Evolutionary conservation across 2,329 filamentous ascomycete species (phyloP).

Genomic region (Aulographum hederae): DNA sequence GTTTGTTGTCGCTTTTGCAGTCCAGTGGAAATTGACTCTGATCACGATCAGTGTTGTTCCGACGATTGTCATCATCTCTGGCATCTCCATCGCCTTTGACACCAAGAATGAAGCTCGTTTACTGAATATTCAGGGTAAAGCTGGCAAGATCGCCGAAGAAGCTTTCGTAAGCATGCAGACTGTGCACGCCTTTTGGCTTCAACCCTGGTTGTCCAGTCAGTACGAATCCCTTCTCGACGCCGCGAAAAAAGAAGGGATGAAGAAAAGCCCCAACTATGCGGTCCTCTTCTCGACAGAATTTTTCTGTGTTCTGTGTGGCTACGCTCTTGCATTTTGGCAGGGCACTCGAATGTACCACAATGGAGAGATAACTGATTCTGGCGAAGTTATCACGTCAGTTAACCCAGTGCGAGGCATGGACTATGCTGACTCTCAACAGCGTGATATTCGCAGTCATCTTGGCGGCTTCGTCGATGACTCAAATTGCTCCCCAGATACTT

Average conservation of each 20-base stretch:
- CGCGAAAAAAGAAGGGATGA: constrained; percentile 23
- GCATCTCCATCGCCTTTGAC: constrained; percentile 16
- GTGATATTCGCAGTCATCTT: constrained; percentile 4
- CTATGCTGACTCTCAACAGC: not conserved
- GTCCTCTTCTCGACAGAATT: constrained; percentile 24
- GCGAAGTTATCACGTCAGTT: constrained; percentile 3
- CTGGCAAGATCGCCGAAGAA: constrained; percentile 30
- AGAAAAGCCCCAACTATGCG: constrained; percentile 21
- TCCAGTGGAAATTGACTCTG: constrained; percentile 25
- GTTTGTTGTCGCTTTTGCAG: constrained; percentile 20
- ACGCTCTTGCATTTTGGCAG: constrained; percentile 27
- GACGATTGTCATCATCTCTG: constrained; percentile 17
- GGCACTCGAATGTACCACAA: constrained; percentile 14
- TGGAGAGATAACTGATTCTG: constrained; percentile 2
- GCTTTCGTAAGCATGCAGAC: constrained; percentile 31
- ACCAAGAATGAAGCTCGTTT: constrained; percentile 17
- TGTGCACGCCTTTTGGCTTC: constrained; percentile 30
- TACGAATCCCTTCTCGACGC: constrained; percentile 24
- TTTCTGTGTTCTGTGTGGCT: constrained; percentile 26
- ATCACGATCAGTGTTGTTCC: constrained; percentile 30
- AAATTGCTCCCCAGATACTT: constrained; percentile 2
- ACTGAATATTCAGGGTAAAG: constrained; percentile 24
- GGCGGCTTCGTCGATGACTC: constrained; percentile 3
- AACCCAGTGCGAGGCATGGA: not conserved
- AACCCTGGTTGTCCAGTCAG: constrained; percentile 21